Conservation (phyloP, 495 filamentous ascomycete species). For the Alectoria sarmentosa region DNA sequence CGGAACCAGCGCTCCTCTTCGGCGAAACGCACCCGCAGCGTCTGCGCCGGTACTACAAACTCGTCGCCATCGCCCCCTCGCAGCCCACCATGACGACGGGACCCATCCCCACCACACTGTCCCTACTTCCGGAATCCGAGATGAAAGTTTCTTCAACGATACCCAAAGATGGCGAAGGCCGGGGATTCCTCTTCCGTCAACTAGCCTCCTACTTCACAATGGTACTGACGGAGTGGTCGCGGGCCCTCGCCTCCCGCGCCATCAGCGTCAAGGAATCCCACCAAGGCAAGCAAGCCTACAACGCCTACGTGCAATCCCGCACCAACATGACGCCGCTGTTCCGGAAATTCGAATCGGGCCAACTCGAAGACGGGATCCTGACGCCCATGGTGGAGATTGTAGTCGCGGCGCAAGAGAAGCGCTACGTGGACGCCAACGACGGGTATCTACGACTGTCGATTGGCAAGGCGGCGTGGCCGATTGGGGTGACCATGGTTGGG, state of each 20-base stretch:
- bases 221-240: constrained; percentile 82
- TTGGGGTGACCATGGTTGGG: constrained; percentile 99
- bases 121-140: constrained; percentile 68
- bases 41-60: constrained; percentile 59
- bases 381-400: constrained; percentile 92
- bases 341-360: constrained; percentile 72
- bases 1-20: constrained; percentile 70
- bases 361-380: constrained; percentile 70
- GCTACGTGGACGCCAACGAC: constrained; percentile 96
- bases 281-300: constrained; percentile 67
- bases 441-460: constrained; percentile 89
- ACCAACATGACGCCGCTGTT: constrained; percentile 90
- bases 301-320: constrained; percentile 71
- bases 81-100: constrained; percentile 48
- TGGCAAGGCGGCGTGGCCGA: constrained; percentile 98
- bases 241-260: constrained; percentile 62
- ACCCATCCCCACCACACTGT: constrained; percentile 64
- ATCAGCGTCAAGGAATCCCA: constrained; percentile 60
- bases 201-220: constrained; percentile 89
- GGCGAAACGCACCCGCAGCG: constrained; percentile 69
- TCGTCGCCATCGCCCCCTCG: constrained; percentile 41
- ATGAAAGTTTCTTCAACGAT: constrained; percentile 70
- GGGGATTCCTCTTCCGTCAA: constrained; percentile 71
- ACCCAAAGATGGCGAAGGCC: constrained; percentile 46
- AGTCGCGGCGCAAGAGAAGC: constrained; percentile 73